Conservation (phyloP, 495 filamentous ascomycete genomes). For the Tuber magnatum region DNA sequence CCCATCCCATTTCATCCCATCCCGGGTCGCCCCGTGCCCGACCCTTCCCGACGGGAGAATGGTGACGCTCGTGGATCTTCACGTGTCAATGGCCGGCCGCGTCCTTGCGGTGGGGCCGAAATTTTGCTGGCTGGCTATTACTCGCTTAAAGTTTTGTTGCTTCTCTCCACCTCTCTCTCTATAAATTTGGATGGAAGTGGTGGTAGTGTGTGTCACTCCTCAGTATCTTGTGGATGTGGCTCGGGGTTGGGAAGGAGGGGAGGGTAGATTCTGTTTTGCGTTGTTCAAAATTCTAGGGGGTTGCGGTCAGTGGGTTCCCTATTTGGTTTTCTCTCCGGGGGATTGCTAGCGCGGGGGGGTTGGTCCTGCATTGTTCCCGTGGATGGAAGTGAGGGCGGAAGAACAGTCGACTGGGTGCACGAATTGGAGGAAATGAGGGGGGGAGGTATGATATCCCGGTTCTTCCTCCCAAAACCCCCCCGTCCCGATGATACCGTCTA, state of each 20-base stretch:
- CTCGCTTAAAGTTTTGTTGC: background rate
- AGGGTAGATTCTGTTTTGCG: background rate
- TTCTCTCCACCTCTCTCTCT: background rate
- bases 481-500: too few relatives aligned
- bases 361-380: background rate
- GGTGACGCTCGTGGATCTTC: background rate
- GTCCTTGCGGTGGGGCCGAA: background rate
- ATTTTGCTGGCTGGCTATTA: background rate
- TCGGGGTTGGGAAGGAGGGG: background rate
- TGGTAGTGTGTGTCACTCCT: background rate
- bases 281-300: background rate
- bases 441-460: too few relatives aligned
- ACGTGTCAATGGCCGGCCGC: background rate
- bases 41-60: too few relatives aligned
- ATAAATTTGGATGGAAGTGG: background rate
- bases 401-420: background rate
- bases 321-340: background rate
- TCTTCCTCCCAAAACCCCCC: too few relatives aligned
- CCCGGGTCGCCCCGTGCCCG: too few relatives aligned
- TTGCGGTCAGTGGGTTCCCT: background rate
- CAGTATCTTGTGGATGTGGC: background rate
- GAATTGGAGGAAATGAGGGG: too few relatives aligned
- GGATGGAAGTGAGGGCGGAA: background rate
- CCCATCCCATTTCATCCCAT: too few relatives aligned
- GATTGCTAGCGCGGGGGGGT: background rate